Conservation (phyloP, 345 rosid species). For the Citrus maxima region DNA sequence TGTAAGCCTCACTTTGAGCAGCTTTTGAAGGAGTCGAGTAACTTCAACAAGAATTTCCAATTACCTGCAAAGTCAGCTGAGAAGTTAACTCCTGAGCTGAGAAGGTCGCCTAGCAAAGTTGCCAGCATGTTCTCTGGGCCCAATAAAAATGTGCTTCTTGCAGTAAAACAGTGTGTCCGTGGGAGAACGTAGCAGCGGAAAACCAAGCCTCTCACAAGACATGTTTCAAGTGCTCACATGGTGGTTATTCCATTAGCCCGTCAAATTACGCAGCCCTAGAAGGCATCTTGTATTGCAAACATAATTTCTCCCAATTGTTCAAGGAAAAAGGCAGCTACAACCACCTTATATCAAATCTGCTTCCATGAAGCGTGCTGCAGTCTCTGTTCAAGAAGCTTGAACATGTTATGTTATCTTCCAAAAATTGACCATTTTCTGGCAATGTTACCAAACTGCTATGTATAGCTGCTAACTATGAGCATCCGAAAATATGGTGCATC, state of each 20-base stretch:
- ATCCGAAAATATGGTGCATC: too few relatives aligned
- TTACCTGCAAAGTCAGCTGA: constrained; percentile 83
- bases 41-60: constrained; percentile 87
- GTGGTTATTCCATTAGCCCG: constrained; percentile 82
- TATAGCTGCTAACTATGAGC: too few relatives aligned
- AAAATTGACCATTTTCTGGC: background rate
- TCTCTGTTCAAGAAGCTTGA: too few relatives aligned
- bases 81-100: constrained; percentile 82
- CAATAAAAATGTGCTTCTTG: constrained; percentile 96
- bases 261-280: constrained; percentile 95
- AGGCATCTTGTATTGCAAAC: constrained; percentile 90
- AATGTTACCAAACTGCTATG: too few relatives aligned
- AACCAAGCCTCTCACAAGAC: constrained; percentile 82
- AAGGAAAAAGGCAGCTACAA: constrained; percentile 98
- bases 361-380: constrained; percentile 66
- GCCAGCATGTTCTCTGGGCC: constrained; percentile 95
- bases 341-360: constrained; percentile 76
- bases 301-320: constrained; percentile 71
- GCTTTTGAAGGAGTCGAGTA: constrained; percentile 92
- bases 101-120: constrained; percentile 93
- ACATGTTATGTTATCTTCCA: too few relatives aligned
- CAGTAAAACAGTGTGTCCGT: constrained; percentile 95
- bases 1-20: constrained; percentile 39
- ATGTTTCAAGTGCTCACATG: constrained; percentile 94
- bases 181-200: constrained; percentile 96